Evolutionary conservation across 2,329 filamentous ascomycete species (phyloP).

Genomic region (Phaeosphaeria sp.): DNA sequence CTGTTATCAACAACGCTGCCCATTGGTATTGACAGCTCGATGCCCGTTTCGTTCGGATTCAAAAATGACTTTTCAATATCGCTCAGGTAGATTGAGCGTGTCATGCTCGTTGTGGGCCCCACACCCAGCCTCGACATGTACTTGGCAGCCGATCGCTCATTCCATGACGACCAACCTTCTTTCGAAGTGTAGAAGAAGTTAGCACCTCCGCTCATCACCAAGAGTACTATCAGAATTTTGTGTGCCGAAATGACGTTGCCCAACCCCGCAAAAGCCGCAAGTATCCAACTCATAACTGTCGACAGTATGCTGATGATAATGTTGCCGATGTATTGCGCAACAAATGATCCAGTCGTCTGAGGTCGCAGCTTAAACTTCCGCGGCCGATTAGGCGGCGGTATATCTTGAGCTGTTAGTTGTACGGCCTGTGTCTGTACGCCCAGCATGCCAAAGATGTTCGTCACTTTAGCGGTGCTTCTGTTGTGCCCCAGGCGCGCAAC

Average conservation of each 20-base stretch:
- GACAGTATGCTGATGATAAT: slow-evolving; percentile 77
- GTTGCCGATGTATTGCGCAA: slow-evolving; percentile 75
- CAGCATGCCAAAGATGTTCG: slow-evolving; percentile 79
- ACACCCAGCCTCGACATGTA: slow-evolving; percentile 87
- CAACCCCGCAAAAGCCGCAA: slow-evolving; percentile 68
- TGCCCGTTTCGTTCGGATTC: slow-evolving; percentile 42
- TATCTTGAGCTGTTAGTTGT: slow-evolving; percentile 45
- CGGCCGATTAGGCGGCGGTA: slow-evolving; percentile 44
- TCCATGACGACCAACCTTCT: slow-evolving; percentile 80
- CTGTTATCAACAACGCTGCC: slow-evolving; percentile 26
- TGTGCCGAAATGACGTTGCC: slow-evolving; percentile 76
- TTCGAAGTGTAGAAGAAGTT: slow-evolving; percentile 80
- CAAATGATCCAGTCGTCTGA: slow-evolving; percentile 69
- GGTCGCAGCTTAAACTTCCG: slow-evolving; percentile 54
- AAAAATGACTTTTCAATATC: slow-evolving; percentile 74
- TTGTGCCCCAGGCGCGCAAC: slow-evolving; percentile 76
- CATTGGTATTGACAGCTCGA: slow-evolving; percentile 24
- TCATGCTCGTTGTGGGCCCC: slow-evolving; percentile 79
- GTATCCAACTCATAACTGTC: slow-evolving; percentile 77
- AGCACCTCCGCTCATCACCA: slow-evolving; percentile 71
- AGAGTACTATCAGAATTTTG: slow-evolving; percentile 71
- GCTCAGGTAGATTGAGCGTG: slow-evolving; percentile 80
- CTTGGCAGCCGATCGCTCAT: slow-evolving; percentile 76
- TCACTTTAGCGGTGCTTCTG: slow-evolving; percentile 76
- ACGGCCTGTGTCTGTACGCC: slow-evolving; percentile 72